phyloP scores from a whole-genome alignment of 2,329 filamentous ascomycete species.

The Hypoxylon sp. region DNA sequence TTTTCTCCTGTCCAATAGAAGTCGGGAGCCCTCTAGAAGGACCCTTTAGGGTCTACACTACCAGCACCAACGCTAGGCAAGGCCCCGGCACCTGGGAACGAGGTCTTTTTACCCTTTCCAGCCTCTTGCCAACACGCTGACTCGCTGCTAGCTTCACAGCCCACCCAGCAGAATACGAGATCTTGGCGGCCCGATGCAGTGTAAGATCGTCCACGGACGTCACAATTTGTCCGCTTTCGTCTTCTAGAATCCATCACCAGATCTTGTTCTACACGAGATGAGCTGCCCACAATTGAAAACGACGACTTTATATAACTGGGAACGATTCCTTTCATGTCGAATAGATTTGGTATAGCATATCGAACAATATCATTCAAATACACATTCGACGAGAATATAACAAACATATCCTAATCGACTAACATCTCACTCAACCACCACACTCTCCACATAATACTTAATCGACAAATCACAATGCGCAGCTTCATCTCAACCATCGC shows the following conservation, averaged over 20 bases:
- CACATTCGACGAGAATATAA: slow-evolving; percentile 20
- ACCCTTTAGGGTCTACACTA: slow-evolving; percentile 19
- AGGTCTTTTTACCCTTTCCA: slow-evolving; percentile 29
- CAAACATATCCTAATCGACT: slow-evolving; percentile 12
- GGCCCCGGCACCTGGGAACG: slow-evolving; percentile 22
- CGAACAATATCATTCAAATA: slow-evolving; percentile 13
- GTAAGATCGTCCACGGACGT: slow-evolving; percentile 43
- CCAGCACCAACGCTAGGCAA: slow-evolving; percentile 5
- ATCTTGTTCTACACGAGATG: slow-evolving; percentile 36
- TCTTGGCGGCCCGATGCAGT: slow-evolving; percentile 44
- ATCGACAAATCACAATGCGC: slow-evolving; percentile 43
- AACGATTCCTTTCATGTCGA: slow-evolving; percentile 4
- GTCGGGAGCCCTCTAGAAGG: not conserved
- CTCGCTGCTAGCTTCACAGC: slow-evolving; percentile 24
- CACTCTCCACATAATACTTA: slow-evolving; percentile 1
- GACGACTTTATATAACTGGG: slow-evolving; percentile 35
- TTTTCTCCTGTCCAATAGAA: slow-evolving; percentile 9
- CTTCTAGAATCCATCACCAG: slow-evolving; percentile 32
- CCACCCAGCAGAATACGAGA: slow-evolving; percentile 47
- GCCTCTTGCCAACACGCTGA: slow-evolving; percentile 22
- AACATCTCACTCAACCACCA: not conserved
- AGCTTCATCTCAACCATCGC: slow-evolving; percentile 46
- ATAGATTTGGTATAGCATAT: slow-evolving; percentile 16
- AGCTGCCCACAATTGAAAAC: slow-evolving; percentile 21
- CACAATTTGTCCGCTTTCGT: slow-evolving; percentile 36